Evolutionary conservation across 495 filamentous ascomycete genomes (phyloP), one percentile per base, ranked within the genome.

Genomic region (Aspergillus olivimuriae): DNA sequence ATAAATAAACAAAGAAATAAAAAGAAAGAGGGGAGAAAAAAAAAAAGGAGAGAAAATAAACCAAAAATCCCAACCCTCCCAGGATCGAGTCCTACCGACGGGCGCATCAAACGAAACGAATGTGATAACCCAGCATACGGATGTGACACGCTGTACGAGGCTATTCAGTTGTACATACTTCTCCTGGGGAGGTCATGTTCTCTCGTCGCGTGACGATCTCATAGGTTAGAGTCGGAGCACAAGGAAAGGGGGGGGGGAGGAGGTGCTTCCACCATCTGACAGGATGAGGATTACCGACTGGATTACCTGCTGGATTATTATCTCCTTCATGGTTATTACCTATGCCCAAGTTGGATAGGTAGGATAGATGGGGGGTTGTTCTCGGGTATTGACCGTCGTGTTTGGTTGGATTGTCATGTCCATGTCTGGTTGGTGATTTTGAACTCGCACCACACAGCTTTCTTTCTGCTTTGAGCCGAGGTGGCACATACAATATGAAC

Each of bases 91-190:
- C n/a, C n/a, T n/a, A n/a, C n/a, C n/a, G n/a, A n/a, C n/a, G n/a
- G n/a, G n/a, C n/a, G n/a, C n/a, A n/a, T n/a, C 32, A 43, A 36
- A 11, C 22, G 26, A 44, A 33, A 33, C 31, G 14, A 19, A 35
- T 49, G 47, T 49, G 40, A 44, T 44, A 36, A 49, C 23, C 41
- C 40, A 44, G 21, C 23, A 34, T 44, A 30, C 17, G 35, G 31
- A 24, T 30, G 47, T 44, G 47, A 49, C 47, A 44, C 41, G 47
- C 38, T 49, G 41, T 49, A 49, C 47, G 46, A 48, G 46, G 22
- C 20, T 20, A 17, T 22, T n/a, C 24, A 32, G 46, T 48, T 43
- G 46, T 48, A 42, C 46, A 45, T 20, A 22, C 31, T 30, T 42
- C 39, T 38, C 17, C 23, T 21, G n/a, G n/a, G n/a, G n/a, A n/a